These are phyloP conservation scores for Diplodia mutila DNA, from an alignment of 2,329 filamentous ascomycete genomes.

Conservation along the genomic window DNA sequence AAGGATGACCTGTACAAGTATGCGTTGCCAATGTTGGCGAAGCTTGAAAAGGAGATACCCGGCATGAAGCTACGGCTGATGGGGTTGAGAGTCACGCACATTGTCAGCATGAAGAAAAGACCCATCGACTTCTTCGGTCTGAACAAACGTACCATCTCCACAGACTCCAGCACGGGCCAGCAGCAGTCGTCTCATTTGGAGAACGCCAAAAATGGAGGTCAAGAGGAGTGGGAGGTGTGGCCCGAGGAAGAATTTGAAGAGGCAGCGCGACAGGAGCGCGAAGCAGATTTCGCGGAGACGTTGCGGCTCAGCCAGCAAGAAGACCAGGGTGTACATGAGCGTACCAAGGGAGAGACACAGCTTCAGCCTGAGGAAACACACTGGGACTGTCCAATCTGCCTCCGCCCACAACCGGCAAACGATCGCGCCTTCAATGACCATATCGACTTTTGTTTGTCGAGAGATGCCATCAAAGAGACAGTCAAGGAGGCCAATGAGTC, in stretches of 20 bases:
- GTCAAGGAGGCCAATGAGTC: conserved; percentile 56
- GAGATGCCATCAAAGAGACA: conserved; percentile 81
- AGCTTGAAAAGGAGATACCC: conserved; percentile 81
- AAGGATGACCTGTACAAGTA: conserved; percentile 85
- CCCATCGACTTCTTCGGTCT: conserved; percentile 80
- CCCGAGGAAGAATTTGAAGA: conserved; percentile 69
- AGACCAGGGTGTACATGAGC: conserved; percentile 33
- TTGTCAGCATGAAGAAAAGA: conserved; percentile 82
- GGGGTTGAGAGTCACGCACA: conserved; percentile 84
- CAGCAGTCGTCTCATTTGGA: conserved; percentile 36
- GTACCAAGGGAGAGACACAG: background rate
- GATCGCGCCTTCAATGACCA: conserved; percentile 86
- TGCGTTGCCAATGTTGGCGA: conserved; percentile 79
- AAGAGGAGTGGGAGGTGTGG: conserved; percentile 68
- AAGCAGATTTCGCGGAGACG: conserved; percentile 64
- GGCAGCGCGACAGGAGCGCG: conserved; percentile 62
- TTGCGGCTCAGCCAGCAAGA: conserved; percentile 66
- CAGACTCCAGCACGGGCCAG: conserved; percentile 1
- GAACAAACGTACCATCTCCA: conserved; percentile 28
- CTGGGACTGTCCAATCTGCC: conserved; percentile 91
- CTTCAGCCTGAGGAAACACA: conserved; percentile 33
- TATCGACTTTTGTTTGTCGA: conserved; percentile 87
- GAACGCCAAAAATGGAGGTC: conserved; percentile 47
- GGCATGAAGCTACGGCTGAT: conserved; percentile 80
- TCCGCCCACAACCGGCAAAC: conserved; percentile 72